Base-by-base conservation (phyloP, 306 rosid genomes). In the Malus sylvestris region DNA sequence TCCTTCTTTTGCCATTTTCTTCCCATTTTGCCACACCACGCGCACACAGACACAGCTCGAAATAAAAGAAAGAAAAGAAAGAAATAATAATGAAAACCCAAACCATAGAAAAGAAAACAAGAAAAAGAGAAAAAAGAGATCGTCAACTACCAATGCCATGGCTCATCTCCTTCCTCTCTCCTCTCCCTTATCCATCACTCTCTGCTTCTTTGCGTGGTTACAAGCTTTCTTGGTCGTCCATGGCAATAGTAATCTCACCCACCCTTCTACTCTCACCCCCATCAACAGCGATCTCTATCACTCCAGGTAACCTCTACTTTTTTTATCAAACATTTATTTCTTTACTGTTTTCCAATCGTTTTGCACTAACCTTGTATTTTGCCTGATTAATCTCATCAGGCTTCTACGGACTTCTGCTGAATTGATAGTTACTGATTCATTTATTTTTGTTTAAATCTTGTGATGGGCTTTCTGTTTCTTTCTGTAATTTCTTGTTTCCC, bases 211-310 rank as follows among this genome's bases (percentile, higher is more conserved):
- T 76, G 71, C 79, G 66, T 89, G 61, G 78, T 81, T 83, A 22
- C 88, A 25, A 82, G 60, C 77, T 86, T 76, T 83, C 63, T 53
- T 76, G 55, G 60, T 73, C 74, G 93, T 82, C 45, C 18, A 86
- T 81, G 93, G 83, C 77, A 61, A 82, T 15, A 11, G 75, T 51
- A 85, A 82, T 86, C 81, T 70, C 78, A 58, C 77, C 51, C 67
- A 45, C 16, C 53, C 53, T 49, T 38, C 70, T 67, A 65, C 84
- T 72, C 19, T 77, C 45, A 83, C 87, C 38, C 87, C 85, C 57
- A 88, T 96, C 81, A 83, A 96, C 71, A 89, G 82, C 83, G 94
- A 96, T 89, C 96, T 96, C 79, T 96, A 92, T 76, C 98, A 88
- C 84, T 96, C 97, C 81, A 88, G 98, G 99, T 87, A 40, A 76